phyloP scores from a whole-genome alignment of 2,329 filamentous ascomycete genomes.

The Pseudogymnoascus sp. region DNA sequence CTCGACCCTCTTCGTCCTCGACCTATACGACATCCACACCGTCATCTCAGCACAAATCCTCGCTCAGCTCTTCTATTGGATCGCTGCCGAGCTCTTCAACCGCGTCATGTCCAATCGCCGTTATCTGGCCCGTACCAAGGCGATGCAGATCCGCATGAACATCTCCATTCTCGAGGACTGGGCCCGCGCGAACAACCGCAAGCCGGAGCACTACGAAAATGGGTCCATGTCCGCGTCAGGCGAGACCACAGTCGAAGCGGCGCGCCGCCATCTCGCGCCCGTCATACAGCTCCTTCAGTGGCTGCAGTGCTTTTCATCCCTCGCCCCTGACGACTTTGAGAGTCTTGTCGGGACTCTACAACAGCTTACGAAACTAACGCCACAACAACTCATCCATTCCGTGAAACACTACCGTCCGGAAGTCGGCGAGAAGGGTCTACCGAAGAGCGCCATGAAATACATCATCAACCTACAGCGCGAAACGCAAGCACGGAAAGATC shows the following conservation, averaged over 20 bases:
- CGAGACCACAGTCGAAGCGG: conserved; percentile 78
- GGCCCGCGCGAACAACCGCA: conserved; percentile 86
- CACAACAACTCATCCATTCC: conserved; percentile 83
- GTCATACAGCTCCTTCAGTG: conserved; percentile 92
- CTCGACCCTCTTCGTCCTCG: conserved; percentile 91
- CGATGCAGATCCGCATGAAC: conserved; percentile 99
- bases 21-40: conserved; percentile 98
- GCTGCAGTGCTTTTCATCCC: conserved; percentile 94
- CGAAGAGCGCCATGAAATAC: conserved; percentile 83
- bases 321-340: conserved; percentile 77
- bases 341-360: conserved; percentile 81
- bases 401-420: conserved; percentile 91
- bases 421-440: conserved; percentile 86
- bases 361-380: conserved; percentile 75
- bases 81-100: conserved; percentile 94
- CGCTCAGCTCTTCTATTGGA: conserved; percentile 90
- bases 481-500: conserved; percentile 50
- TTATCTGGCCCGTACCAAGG: conserved; percentile 91
- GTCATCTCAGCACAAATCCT: conserved; percentile 90
- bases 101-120: conserved; percentile 94
- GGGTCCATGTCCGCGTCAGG: conserved; percentile 79
- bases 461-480: conserved; percentile 74
- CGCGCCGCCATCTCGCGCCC: conserved; percentile 76
- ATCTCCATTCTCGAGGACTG: conserved; percentile 92
- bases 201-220: conserved; percentile 91